These are phyloP conservation scores for Chlorophyllum brunneum DNA, from an alignment of 768 basidiomycete genomes.

Conservation along the genomic window DNA sequence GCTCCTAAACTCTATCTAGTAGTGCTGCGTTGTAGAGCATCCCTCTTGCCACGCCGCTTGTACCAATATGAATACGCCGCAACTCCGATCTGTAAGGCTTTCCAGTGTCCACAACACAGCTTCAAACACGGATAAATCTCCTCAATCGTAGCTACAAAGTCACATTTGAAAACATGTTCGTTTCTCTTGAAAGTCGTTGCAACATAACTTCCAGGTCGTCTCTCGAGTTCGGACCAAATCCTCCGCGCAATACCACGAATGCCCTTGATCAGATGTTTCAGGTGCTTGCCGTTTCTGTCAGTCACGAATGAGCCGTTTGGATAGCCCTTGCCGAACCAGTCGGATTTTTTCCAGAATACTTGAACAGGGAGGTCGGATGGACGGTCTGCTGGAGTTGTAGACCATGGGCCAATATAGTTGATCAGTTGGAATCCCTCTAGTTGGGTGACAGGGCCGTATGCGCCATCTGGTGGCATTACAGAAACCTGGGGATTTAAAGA, in stretches of 20 bases:
- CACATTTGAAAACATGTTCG: not conserved
- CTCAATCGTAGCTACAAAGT: not conserved
- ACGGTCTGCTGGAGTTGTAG: not conserved
- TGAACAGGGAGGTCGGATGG: not conserved
- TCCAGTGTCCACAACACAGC: not conserved
- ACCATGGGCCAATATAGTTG: not conserved
- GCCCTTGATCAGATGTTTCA: not conserved
- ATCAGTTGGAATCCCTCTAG: not conserved
- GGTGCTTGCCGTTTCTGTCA: not conserved
- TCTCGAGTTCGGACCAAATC: not conserved
- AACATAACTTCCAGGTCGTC: not conserved
- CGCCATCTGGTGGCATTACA: not conserved
- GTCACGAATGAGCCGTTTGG: not conserved
- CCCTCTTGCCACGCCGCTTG: not conserved
- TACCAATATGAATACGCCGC: conserved; percentile 1
- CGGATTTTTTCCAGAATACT: not conserved
- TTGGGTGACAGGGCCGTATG: not conserved
- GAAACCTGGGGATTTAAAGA: not conserved
- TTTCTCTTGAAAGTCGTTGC: not conserved
- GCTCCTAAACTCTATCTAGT: too few species aligned
- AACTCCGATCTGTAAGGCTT: not conserved
- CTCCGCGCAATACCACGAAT: not conserved
- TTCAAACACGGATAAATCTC: conserved; percentile 3
- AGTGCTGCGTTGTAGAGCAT: not conserved
- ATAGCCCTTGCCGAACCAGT: not conserved